Evolutionary conservation across 2,329 filamentous ascomycete species (phyloP).

Genomic region (Claviceps humidiphila): DNA sequence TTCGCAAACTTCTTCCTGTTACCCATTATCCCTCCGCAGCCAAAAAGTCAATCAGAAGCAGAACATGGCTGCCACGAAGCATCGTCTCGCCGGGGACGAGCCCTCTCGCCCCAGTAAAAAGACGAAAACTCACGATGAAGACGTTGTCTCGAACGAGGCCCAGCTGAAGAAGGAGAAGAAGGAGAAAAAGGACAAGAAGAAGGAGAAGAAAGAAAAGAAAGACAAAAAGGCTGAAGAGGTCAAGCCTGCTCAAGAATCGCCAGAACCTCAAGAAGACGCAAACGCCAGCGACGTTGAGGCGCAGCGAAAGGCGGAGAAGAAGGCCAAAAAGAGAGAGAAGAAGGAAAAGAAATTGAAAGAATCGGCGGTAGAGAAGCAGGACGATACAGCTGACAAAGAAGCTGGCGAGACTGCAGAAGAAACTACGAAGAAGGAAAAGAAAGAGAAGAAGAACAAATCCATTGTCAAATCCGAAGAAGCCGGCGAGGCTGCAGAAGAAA

Average conservation of each 20-base stretch:
- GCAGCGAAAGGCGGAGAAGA: constrained; percentile 9
- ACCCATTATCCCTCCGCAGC: not conserved
- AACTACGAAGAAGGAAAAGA: constrained; percentile 19
- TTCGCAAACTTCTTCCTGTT: not conserved
- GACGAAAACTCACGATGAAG: constrained; percentile 21
- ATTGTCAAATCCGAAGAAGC: not conserved
- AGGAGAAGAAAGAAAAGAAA: constrained; percentile 13
- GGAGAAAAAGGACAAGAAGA: constrained; percentile 21
- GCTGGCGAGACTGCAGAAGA: constrained; percentile 11
- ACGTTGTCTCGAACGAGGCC: constrained; percentile 17
- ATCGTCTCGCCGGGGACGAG: constrained; percentile 23
- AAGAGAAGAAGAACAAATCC: constrained; percentile 17
- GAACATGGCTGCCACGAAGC: constrained; percentile 28
- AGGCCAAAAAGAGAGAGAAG: constrained; percentile 16
- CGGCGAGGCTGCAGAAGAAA: constrained; percentile 11
- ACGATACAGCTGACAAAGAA: constrained; percentile 8
- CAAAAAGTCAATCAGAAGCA: not conserved
- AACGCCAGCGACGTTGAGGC: constrained; percentile 11
- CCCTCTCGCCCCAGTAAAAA: constrained; percentile 25
- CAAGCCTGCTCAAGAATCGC: constrained; percentile 14
- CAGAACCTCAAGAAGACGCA: constrained; percentile 8
- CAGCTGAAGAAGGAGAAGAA: constrained; percentile 28
- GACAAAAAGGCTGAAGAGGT: constrained; percentile 22
- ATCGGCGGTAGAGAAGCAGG: constrained; percentile 12
- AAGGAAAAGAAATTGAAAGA: constrained; percentile 23